Evolutionary conservation across 2,329 filamentous ascomycete genomes (phyloP).

Genomic region (Lecanicillium sp.): DNA sequence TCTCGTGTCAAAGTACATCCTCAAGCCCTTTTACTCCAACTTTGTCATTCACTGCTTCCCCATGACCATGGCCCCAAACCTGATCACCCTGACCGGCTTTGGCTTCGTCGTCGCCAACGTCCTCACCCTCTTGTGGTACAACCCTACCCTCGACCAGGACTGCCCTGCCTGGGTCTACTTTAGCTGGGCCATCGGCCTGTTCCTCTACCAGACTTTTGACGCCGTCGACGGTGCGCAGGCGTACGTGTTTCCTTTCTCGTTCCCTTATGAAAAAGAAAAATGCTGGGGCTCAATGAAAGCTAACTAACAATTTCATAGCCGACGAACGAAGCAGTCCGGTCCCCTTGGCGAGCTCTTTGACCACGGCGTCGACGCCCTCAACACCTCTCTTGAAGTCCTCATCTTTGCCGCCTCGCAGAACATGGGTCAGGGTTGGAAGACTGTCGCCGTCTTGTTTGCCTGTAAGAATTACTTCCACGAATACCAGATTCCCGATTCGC

Average conservation of each 20-base stretch:
- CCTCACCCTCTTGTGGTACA: slow-evolving; percentile 90
- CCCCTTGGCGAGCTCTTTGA: slow-evolving; percentile 95
- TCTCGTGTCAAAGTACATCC: slow-evolving; percentile 79
- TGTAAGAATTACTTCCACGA: slow-evolving; percentile 44
- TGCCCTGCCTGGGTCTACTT: slow-evolving; percentile 95
- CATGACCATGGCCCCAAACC: slow-evolving; percentile 83
- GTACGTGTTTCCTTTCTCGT: slow-evolving; percentile 40
- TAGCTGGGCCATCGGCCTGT: slow-evolving; percentile 81
- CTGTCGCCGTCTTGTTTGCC: slow-evolving; percentile 74
- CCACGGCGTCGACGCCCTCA: slow-evolving; percentile 93
- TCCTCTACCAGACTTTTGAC: slow-evolving; percentile 97
- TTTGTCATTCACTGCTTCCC: slow-evolving; percentile 92
- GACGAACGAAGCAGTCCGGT: slow-evolving; percentile 85
- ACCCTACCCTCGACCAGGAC: slow-evolving; percentile 85
- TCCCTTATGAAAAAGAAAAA: background rate
- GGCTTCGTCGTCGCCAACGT: slow-evolving; percentile 84
- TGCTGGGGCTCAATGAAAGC: too few species aligned
- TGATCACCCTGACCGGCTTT: slow-evolving; percentile 88
- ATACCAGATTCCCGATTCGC: too few species aligned
- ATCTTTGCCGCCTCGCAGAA: slow-evolving; percentile 91
- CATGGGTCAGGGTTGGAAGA: slow-evolving; percentile 86
- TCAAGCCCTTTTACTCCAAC: slow-evolving; percentile 97
- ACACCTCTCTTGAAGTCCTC: slow-evolving; percentile 88
- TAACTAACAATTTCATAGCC: slow-evolving; percentile 34
- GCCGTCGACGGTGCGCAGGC: slow-evolving; percentile 93